Percentiles rank a stretch among this genome's conserved stretches.
Conservation (phyloP, 352 stramenopile species). For the Globisporangium nagaii region DNA sequence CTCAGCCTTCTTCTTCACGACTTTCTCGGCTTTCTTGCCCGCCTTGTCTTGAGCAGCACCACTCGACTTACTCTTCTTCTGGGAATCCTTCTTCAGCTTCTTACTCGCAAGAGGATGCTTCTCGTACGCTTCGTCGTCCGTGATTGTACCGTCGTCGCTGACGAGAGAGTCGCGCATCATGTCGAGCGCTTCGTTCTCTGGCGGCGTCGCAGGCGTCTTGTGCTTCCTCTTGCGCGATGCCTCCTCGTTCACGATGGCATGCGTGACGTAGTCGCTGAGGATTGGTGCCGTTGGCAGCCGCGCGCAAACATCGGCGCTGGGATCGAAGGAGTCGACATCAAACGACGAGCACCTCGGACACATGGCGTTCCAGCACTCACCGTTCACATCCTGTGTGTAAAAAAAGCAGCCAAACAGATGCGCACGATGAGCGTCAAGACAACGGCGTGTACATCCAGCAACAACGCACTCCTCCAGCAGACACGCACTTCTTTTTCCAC, state of each 20-base stretch:
- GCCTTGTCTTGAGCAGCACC: constrained; percentile 20
- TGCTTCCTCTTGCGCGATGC: constrained; percentile 48
- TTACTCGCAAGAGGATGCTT: constrained; percentile 18
- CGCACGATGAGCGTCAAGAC: too few relatives aligned
- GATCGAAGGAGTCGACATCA: constrained; percentile 49
- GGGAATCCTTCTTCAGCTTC: constrained; percentile 36
- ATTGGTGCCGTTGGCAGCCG: constrained; percentile 54
- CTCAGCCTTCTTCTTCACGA: constrained; percentile 13
- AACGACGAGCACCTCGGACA: constrained; percentile 71
- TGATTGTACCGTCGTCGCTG: constrained; percentile 9
- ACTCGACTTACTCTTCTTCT: constrained; percentile 17
- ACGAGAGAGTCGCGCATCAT: constrained; percentile 5
- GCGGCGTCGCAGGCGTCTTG: constrained; percentile 10
- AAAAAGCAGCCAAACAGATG: too few relatives aligned
- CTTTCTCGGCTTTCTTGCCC: constrained; percentile 28
- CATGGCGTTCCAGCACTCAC: constrained; percentile 69
- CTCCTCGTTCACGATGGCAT: constrained; percentile 27
- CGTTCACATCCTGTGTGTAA: constrained; percentile 47
- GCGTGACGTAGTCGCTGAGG: constrained; percentile 46
- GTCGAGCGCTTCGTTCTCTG: constrained; percentile 1
- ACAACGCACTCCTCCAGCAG: neutral
- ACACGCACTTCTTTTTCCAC: constrained; percentile 76
- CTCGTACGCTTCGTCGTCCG: constrained; percentile 5
- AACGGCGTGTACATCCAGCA: neutral
- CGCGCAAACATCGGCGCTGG: constrained; percentile 36